phyloP scores from a whole-genome alignment of 805 yeast species.

The Saccharomycopsis fodiens region DNA sequence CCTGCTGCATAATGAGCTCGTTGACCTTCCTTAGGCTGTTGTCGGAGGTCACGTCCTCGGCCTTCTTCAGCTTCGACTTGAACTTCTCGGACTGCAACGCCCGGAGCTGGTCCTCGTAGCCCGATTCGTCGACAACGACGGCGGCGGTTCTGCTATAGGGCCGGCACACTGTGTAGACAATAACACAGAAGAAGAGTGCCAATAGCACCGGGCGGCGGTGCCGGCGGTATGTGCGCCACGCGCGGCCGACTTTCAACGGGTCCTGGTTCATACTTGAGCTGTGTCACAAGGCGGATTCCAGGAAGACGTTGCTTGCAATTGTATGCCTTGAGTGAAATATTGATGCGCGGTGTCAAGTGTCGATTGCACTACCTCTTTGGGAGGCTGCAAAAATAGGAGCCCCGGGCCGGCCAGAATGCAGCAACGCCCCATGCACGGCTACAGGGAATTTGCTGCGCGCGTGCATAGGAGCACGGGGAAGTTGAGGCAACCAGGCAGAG shows the following conservation, averaged over 20 bases:
- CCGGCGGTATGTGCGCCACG: neutral
- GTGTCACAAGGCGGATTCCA: too few species aligned
- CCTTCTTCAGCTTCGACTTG: neutral
- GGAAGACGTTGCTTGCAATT: too few species aligned
- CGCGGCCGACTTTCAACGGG: neutral
- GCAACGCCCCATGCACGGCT: too few species aligned
- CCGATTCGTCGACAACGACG: neutral
- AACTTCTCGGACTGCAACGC: slow-evolving; percentile 2
- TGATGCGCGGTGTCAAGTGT: too few species aligned
- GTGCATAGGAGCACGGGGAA: too few species aligned
- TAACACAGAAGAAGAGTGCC: neutral
- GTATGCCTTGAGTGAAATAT: too few species aligned
- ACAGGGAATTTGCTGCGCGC: too few species aligned
- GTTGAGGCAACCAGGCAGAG: too few species aligned
- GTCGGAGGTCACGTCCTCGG: neutral
- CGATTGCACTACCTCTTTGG: too few species aligned
- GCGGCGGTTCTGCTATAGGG: neutral
- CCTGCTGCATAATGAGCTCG: slow-evolving; percentile 1
- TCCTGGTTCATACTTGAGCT: too few species aligned
- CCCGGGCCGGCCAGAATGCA: too few species aligned
- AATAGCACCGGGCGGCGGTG: neutral
- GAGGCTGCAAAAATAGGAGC: too few species aligned
- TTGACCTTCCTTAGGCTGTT: slow-evolving; percentile 9
- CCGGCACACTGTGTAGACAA: neutral
- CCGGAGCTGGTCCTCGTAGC: slow-evolving; percentile 8